Percentiles rank a stretch among this genome's conserved stretches.
Evolutionary conservation across 768 basidiomycete species (phyloP).

Genomic region (Glaciozyma antarctica): DNA sequence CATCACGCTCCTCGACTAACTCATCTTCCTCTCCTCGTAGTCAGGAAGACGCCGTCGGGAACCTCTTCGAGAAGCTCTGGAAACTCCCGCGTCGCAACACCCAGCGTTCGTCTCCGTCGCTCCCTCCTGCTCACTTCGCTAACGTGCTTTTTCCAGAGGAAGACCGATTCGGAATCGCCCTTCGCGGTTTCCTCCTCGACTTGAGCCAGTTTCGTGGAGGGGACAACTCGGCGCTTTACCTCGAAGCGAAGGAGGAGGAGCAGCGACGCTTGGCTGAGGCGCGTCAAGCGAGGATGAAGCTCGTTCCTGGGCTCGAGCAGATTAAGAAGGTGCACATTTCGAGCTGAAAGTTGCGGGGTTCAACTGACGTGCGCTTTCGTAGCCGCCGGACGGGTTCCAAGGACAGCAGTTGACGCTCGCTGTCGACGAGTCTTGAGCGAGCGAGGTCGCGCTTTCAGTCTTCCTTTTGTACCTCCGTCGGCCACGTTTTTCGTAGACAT

Average conservation of each 20-base stretch:
- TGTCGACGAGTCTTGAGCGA: too few species aligned
- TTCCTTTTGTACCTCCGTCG: too few species aligned
- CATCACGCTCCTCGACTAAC: too few species aligned
- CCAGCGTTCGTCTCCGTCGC: not conserved
- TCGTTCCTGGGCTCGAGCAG: too few species aligned
- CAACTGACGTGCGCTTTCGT: too few species aligned
- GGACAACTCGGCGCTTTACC: not conserved
- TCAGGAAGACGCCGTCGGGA: not conserved
- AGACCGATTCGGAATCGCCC: not conserved
- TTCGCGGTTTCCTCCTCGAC: not conserved
- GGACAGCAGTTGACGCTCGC: too few species aligned
- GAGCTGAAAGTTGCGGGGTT: too few species aligned
- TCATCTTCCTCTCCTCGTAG: not conserved
- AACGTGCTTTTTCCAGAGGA: not conserved
- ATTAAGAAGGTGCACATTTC: too few species aligned
- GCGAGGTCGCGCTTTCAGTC: too few species aligned
- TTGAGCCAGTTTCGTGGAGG: not conserved
- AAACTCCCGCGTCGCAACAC: not conserved
- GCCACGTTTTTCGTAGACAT: too few species aligned
- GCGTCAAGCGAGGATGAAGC: not conserved
- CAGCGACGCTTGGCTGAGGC: not conserved
- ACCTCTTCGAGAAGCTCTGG: not conserved
- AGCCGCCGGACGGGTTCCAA: too few species aligned
- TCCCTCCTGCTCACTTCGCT: not conserved
- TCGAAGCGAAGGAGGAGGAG: not conserved